Evolutionary conservation across 192 early-diverging fungal species (phyloP).

Genomic region (Dissophora globulifera): DNA sequence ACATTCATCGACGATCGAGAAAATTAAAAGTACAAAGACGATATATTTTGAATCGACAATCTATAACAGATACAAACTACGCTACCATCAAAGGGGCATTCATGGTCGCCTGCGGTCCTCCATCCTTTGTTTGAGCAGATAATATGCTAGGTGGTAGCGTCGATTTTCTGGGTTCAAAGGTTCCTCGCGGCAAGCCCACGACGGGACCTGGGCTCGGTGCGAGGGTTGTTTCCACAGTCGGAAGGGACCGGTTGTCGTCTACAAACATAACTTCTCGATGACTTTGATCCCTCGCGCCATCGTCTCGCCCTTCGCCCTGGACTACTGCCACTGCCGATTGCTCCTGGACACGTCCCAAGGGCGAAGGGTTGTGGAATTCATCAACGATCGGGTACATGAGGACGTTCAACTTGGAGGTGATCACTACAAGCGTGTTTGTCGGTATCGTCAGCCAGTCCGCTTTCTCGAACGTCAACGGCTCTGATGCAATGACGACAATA

Average conservation of each 20-base stretch:
- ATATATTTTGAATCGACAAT: too few species aligned
- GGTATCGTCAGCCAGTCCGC: conserved; percentile 86
- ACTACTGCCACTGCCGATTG: conserved; percentile 35
- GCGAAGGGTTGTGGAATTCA: conserved; percentile 64
- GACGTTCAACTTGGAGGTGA: conserved; percentile 81
- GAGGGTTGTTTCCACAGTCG: too few species aligned
- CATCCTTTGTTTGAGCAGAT: conserved; percentile 1
- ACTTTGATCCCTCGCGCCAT: conserved; percentile 32
- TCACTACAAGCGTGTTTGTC: conserved; percentile 77
- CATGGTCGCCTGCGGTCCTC: not conserved
- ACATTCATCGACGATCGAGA: too few species aligned
- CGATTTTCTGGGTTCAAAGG: too few species aligned
- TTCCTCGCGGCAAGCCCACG: too few species aligned
- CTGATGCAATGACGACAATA: conserved; percentile 82
- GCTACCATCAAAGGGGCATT: conserved; percentile 19
- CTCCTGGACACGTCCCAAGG: conserved; percentile 16
- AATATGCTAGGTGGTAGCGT: too few species aligned
- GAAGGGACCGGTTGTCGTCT: conserved; percentile 16
- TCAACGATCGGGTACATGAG: conserved; percentile 80
- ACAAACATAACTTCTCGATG: conserved; percentile 52
- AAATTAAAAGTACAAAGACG: conserved; percentile 16
- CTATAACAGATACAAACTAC: too few species aligned
- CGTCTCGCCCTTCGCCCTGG: conserved; percentile 33
- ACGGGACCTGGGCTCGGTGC: too few species aligned
- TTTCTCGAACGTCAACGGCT: conserved; percentile 84